Conservation (phyloP, 1,284 basidiomycete genomes). For the Marasmius fiardii region DNA sequence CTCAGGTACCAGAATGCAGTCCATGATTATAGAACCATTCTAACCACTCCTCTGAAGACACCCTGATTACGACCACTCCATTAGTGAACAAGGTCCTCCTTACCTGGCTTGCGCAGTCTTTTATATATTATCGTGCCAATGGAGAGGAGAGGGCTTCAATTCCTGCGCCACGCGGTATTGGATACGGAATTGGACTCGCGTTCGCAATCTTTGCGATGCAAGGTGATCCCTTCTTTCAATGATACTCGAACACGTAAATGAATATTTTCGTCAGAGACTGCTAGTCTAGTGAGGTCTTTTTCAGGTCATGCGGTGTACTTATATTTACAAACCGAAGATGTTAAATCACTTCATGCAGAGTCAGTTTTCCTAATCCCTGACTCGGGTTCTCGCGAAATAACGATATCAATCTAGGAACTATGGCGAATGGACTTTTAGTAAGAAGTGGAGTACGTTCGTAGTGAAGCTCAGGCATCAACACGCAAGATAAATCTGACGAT, state of each 20-base stretch:
- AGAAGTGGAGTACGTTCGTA: conserved; percentile 42
- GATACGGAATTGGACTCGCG: conserved; percentile 55
- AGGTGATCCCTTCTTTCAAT: conserved; percentile 26
- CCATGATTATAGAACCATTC: neutral
- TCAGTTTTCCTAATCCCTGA: conserved; percentile 21
- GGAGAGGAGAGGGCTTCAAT: conserved; percentile 34
- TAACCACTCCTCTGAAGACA: conserved; percentile 33
- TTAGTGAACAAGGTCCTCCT: conserved; percentile 63
- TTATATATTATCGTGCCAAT: conserved; percentile 37
- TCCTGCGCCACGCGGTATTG: conserved; percentile 43
- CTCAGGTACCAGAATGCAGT: conserved; percentile 33
- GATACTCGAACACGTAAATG: no score
- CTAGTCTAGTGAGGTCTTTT: conserved; percentile 42
- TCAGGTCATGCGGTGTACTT: neutral
- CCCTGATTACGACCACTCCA: conserved; percentile 57
- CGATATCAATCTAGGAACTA: conserved; percentile 33
- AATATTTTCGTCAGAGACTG: conserved; percentile 31
- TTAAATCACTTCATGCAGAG: conserved; percentile 50
- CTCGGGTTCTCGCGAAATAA: neutral
- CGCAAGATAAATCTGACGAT: no score
- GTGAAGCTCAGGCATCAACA: neutral
- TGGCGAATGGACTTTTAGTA: conserved; percentile 48
- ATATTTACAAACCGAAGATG: conserved; percentile 26
- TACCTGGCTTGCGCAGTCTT: conserved; percentile 57
- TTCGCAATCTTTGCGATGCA: conserved; percentile 71